Percentiles rank a stretch among this genome's conserved stretches.
Conservation (phyloP, 257 asterid genomes). For the Nicotiana tabacum region DNA sequence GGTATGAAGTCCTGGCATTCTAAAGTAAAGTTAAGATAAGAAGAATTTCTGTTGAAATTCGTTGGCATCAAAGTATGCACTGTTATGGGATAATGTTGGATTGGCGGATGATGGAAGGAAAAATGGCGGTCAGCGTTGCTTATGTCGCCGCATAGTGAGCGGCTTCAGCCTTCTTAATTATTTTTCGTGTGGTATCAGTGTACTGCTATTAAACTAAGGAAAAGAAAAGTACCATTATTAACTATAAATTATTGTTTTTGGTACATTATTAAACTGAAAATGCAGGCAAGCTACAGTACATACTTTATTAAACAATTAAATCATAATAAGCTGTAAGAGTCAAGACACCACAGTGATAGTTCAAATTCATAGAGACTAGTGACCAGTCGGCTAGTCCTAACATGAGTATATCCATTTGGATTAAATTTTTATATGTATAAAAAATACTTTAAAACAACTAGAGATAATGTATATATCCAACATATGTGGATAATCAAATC, state of each 20-base stretch:
- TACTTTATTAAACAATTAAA: no score
- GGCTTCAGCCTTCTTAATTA: neutral
- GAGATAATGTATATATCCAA: neutral
- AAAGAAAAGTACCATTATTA: neutral
- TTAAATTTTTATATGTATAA: neutral
- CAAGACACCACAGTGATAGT: no score
- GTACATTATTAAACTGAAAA: no score
- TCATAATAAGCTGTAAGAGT: no score
- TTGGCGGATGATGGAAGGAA: neutral
- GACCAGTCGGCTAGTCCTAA: neutral
- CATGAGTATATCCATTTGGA: neutral
- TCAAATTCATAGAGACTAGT: no score
- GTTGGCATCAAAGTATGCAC: constrained; percentile 8
- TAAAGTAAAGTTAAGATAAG: constrained; percentile 1
- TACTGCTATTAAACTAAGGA: neutral
- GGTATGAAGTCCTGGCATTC: constrained; percentile 29
- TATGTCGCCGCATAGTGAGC: constrained; percentile 32
- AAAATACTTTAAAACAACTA: no score
- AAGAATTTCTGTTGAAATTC: constrained; percentile 8
- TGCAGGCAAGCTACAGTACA: no score
- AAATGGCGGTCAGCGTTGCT: constrained; percentile 30
- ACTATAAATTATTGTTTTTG: no score
- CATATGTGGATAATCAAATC: neutral
- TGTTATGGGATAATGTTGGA: constrained; percentile 9
- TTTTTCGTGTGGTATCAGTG: neutral